Conservation (phyloP, 2,329 filamentous ascomycete genomes). For the Monosporascus ibericus region DNA sequence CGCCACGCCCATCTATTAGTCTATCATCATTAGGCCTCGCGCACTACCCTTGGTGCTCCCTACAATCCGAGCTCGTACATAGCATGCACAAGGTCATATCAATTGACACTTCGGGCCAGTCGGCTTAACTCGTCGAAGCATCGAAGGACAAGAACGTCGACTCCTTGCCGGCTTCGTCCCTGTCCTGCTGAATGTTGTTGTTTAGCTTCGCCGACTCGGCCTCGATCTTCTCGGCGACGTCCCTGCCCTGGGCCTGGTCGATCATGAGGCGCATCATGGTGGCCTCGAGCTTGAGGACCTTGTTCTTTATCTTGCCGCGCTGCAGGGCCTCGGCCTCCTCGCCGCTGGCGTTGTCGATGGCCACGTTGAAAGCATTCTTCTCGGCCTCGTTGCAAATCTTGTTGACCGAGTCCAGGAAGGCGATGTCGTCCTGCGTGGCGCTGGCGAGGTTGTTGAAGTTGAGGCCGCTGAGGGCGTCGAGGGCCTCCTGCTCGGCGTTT, state of each 20-base stretch:
- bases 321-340: conserved; percentile 41
- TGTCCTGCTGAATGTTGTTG: conserved; percentile 46
- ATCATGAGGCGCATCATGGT: conserved; percentile 44
- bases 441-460: conserved; percentile 33
- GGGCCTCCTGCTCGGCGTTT: conserved; percentile 36
- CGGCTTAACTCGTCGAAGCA: conserved; percentile 20
- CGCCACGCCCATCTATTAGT: too few relatives aligned
- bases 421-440: conserved; percentile 40
- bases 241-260: conserved; percentile 43
- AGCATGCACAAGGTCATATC: too few relatives aligned
- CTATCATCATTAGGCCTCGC: too few relatives aligned
- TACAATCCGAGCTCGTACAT: too few relatives aligned
- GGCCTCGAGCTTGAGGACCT: conserved; percentile 51
- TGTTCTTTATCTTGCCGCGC: conserved; percentile 55
- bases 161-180: conserved; percentile 37
- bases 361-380: conserved; percentile 45
- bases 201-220: conserved; percentile 45
- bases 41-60: too few relatives aligned
- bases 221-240: conserved; percentile 37
- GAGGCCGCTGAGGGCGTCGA: conserved; percentile 31
- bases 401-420: conserved; percentile 44
- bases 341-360: conserved; percentile 41
- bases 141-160: conserved; percentile 34
- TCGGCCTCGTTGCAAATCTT: conserved; percentile 48
- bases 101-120: background rate